Evolutionary conservation across 495 filamentous ascomycete genomes (phyloP).

Genomic region (Monascus purpureus): DNA sequence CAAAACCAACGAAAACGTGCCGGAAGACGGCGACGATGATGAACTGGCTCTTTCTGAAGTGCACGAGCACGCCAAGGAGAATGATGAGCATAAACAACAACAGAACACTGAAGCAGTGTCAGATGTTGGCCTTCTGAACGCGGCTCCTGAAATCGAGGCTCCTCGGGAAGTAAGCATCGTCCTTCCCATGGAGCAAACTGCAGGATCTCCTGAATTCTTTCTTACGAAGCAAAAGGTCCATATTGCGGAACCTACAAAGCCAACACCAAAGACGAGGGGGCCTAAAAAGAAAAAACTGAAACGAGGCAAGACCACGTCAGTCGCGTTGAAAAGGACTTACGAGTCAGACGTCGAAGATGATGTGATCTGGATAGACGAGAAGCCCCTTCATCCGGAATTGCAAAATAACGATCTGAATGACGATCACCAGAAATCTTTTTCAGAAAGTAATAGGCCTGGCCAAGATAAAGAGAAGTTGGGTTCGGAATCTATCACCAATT

Average conservation of each 20-base stretch:
- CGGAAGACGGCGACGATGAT: conserved; percentile 17
- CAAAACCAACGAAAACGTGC: conserved; percentile 17
- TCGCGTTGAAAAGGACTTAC: conserved; percentile 12
- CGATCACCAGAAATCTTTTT: no score
- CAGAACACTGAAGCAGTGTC: conserved; percentile 5
- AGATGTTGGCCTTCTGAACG: background rate
- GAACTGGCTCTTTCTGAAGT: conserved; percentile 13
- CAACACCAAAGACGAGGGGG: conserved; percentile 7
- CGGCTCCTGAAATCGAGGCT: background rate
- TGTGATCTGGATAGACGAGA: conserved; percentile 26
- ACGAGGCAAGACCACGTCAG: conserved; percentile 24
- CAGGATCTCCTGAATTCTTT: background rate
- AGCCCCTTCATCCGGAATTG: conserved; percentile 3
- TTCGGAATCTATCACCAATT: background rate
- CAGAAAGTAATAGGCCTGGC: background rate
- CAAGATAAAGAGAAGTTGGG: background rate
- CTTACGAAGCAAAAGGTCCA: background rate
- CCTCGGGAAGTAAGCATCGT: background rate
- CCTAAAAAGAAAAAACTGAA: conserved; percentile 27
- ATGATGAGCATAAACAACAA: conserved; percentile 3
- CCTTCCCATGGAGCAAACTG: background rate
- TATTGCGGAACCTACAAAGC: conserved; percentile 1
- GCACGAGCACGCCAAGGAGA: conserved; percentile 1
- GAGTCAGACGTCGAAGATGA: conserved; percentile 19
- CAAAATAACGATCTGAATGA: background rate